Base-by-base conservation (phyloP, 768 basidiomycete species). In the Filobasidium wieringae region DNA sequence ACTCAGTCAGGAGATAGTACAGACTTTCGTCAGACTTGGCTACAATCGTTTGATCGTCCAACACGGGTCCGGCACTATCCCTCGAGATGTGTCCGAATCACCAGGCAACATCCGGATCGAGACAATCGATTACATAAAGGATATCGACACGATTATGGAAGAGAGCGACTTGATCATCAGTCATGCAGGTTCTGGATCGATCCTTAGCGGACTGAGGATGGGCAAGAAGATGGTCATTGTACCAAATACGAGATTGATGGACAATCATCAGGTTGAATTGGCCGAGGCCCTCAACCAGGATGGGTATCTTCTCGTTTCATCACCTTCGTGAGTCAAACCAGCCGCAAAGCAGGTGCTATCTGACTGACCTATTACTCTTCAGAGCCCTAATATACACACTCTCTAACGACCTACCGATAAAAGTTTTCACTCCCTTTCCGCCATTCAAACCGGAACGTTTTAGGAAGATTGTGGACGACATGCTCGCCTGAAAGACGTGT, bases 211-310 rank as follows among this genome's bases (percentile, higher is more conserved):
- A 9, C 77, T 96, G 49, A 78, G 90, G 31, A 76, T 81, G 51
- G 78, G 79, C 47, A 89, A 86, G 67, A 80, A 81, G 7, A 76
- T 99, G 63, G 84, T 99, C 62, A 85, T 87, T 4, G 83, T 95
- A 2, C 91, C 91, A 11, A 99, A 99, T 71, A 77, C 83, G 40
- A 85, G 87, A 0, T 76, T 99, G 30, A 80, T 92, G 71, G 85
- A 95, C 72, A 87, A 95, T 70, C 93, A 99, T 68, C 93, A 99
- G 77, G 78, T 83, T 54, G 89, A 99, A 67, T 78, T 99, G 5
- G 89, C 93, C 0, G 73, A 78, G 37, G 81, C 82, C 12, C 76
- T 99, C 4, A 34, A 57, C 24, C 30, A 34, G 27, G 56, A 33
- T 27, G 50, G 50, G 11, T 59, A 54, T 36, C 53, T 59, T 24